A percentile compares a stretch with the other conserved stretches of the same genome.
Conservation (phyloP, 2,329 filamentous ascomycete genomes). For the Pseudopithomyces chartarum region DNA sequence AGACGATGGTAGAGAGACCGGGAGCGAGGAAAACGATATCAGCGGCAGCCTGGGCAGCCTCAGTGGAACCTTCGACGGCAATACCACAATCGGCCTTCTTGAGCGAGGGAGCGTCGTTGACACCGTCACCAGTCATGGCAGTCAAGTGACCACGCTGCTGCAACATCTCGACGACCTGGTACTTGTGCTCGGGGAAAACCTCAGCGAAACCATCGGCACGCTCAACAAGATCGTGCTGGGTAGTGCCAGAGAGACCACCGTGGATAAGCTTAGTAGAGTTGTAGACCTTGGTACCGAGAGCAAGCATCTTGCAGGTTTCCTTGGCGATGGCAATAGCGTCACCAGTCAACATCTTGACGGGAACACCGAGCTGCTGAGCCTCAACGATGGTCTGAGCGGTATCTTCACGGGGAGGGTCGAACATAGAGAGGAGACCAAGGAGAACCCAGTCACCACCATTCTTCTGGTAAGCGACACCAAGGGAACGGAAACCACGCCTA, state of each 20-base stretch:
- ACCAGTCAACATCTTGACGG: constrained; percentile 82
- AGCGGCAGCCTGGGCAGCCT: constrained; percentile 73
- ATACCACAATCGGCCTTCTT: constrained; percentile 79
- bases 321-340: constrained; percentile 80
- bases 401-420: constrained; percentile 78
- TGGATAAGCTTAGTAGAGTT: constrained; percentile 79
- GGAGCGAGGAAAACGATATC: constrained; percentile 78
- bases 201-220: constrained; percentile 75
- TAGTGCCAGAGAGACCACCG: constrained; percentile 73
- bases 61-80: constrained; percentile 72
- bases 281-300: constrained; percentile 79
- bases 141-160: constrained; percentile 75
- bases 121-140: constrained; percentile 78
- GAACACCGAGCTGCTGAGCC: constrained; percentile 75
- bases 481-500: constrained; percentile 78
- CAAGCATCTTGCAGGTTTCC: constrained; percentile 82
- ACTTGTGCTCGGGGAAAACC: constrained; percentile 78
- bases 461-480: constrained; percentile 79
- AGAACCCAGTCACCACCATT: constrained; percentile 75
- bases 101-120: constrained; percentile 74
- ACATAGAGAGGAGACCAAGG: constrained; percentile 79
- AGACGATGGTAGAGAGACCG: constrained; percentile 72
- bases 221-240: constrained; percentile 77
- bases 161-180: constrained; percentile 76
- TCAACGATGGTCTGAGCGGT: constrained; percentile 79